These are phyloP conservation scores for Hemerocallis citrina DNA, from an alignment of 106 monocot genomes.

Conservation along the genomic window DNA sequence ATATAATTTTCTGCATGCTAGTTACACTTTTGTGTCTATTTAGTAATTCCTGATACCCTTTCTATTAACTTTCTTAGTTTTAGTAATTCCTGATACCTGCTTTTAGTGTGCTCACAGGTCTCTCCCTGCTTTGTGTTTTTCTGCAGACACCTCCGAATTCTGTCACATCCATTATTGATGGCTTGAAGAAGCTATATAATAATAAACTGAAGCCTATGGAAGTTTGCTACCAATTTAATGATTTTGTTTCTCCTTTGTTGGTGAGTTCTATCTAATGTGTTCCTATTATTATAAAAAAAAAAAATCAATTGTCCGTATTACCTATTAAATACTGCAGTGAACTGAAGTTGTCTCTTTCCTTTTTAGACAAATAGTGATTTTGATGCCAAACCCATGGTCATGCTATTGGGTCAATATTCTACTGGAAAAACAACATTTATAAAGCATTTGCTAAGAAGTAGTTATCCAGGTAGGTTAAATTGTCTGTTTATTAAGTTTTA, in stretches of 20 bases:
- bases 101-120: background rate
- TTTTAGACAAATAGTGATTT: conserved; percentile 92
- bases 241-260: conserved; percentile 91
- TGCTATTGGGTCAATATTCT: conserved; percentile 97
- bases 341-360: background rate
- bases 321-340: background rate
- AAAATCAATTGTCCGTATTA: background rate
- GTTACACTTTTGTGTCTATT: background rate
- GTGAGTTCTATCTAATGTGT: conserved; percentile 24
- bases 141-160: conserved; percentile 62
- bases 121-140: background rate
- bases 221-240: conserved; percentile 66
- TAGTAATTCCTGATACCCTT: background rate
- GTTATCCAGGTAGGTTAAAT: conserved; percentile 63
- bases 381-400: conserved; percentile 98
- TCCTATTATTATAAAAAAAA: background rate
- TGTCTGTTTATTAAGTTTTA: background rate
- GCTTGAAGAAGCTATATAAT: conserved; percentile 78
- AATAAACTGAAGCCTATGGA: conserved; percentile 94
- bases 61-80: background rate
- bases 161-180: conserved; percentile 92
- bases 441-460: conserved; percentile 67
- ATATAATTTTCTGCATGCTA: background rate
- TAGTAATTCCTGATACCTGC: background rate
- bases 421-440: conserved; percentile 99